Evolutionary conservation across 345 rosid species (phyloP), one percentile per base, ranked within the genome.

Genomic region (Citrus medica): DNA sequence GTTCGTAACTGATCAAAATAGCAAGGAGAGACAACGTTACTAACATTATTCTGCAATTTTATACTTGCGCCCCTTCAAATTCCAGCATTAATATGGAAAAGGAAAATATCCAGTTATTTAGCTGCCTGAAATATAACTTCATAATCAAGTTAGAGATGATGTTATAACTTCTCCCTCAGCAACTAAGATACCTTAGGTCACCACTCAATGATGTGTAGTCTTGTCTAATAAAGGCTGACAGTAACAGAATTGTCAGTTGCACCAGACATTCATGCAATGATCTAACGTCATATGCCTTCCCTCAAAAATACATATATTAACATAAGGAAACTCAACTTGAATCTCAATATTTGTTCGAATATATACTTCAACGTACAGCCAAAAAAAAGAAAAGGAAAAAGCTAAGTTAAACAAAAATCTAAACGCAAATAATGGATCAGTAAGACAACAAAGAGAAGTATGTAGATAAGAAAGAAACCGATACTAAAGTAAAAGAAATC

Each of bases 1-100:
- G 98, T 90, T 79, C 97, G 87, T 77, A 96, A 79, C 99, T 96
- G 94, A 77, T 85, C 30, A 75, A 83, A 86, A 85, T 7, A 79
- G 61, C 77, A 84, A 69, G 71, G 70, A 76, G 70, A 73, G 67
- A 67, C 40, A 76, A 42, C 27, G 77, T 63, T 65, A 75, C 27
- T 14, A 58, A 27, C 58, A 46, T 25, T 58, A 30, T 60, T 37
- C n/a, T 32, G 46, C 61, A n/a, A 37, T 73, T 40, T 42, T 67
- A 64, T 73, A 69, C 51, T 38, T 24, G 5, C 6, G 65, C 51
- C 32, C 78, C 72, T n/a, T n/a, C 61, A 46, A 75, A 48, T 73
- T 24, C 53, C 40, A 40, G 16, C 30, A 38, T 35, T 58, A 42
- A 69, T 12, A 27, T 32, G 67, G 55, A 32, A 58, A 74, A 56